Percentiles rank a stretch among this genome's conserved stretches.
Conservation (phyloP, 148 eudicot species). For the Rheum nobile region DNA sequence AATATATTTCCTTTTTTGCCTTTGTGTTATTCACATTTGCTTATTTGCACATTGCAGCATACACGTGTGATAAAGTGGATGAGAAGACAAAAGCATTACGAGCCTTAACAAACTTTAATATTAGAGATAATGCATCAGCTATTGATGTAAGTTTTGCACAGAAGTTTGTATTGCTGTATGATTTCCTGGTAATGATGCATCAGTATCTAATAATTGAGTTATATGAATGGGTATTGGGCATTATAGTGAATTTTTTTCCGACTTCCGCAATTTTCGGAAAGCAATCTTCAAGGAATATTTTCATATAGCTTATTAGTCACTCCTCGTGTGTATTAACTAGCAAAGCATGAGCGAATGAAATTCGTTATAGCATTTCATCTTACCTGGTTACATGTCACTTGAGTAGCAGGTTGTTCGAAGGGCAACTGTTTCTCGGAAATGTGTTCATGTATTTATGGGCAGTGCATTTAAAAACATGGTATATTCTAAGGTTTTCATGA, state of each 20-base stretch:
- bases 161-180: no score
- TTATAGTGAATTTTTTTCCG: no score
- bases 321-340: no score
- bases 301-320: no score
- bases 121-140: constrained; percentile 32
- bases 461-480: constrained; percentile 99
- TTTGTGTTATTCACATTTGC: neutral
- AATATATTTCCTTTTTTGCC: neutral
- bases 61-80: constrained; percentile 58
- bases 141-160: constrained; percentile 39
- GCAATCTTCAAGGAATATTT: no score
- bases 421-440: constrained; percentile 74
- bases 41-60: constrained; percentile 33
- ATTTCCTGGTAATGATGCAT: no score
- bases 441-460: constrained; percentile 96
- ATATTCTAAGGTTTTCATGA: neutral
- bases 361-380: neutral
- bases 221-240: no score
- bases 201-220: no score
- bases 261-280: no score
- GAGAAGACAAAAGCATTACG: constrained; percentile 60
- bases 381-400: constrained; percentile 7
- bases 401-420: constrained; percentile 83
- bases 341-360: no score
- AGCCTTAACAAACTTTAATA: constrained; percentile 30